Percentiles rank a stretch among this genome's conserved stretches.
phyloP scores from a whole-genome alignment of 2,329 filamentous ascomycete species.

The Hypocrella siamensis region DNA sequence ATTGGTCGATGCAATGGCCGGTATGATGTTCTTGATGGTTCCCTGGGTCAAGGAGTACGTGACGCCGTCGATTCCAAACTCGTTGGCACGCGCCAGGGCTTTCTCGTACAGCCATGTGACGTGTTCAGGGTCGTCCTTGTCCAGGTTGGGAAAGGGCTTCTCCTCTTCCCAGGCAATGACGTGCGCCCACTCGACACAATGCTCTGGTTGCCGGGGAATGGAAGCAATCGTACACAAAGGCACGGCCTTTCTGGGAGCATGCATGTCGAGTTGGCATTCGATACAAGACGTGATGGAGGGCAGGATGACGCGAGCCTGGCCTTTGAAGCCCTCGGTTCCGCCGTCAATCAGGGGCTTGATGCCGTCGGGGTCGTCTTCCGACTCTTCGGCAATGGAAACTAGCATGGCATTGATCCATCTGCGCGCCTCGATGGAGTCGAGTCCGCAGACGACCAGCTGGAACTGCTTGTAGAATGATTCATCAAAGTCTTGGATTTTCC shows the following conservation, averaged over 20 bases:
- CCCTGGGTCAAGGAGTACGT: conserved; percentile 94
- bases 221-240: conserved; percentile 92
- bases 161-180: conserved; percentile 92
- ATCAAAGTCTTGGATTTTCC: conserved; percentile 92
- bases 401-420: conserved; percentile 96
- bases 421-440: conserved; percentile 95
- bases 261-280: conserved; percentile 97
- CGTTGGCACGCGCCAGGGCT: conserved; percentile 61
- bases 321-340: conserved; percentile 96
- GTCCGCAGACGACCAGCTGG: conserved; percentile 78
- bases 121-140: conserved; percentile 93
- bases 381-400: conserved; percentile 71
- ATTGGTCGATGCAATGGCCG: conserved; percentile 94
- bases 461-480: conserved; percentile 96
- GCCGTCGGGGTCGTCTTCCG: conserved; percentile 55
- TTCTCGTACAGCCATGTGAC: conserved; percentile 93
- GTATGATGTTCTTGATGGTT: conserved; percentile 98
- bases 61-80: conserved; percentile 84
- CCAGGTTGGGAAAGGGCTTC: conserved; percentile 68
- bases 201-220: conserved; percentile 90
- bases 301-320: conserved; percentile 81
- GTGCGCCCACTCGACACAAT: conserved; percentile 98
- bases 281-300: conserved; percentile 91
- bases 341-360: conserved; percentile 93
- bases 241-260: conserved; percentile 90